Evolutionary conservation across 23 red algal species (phyloP), one percentile per base, ranked within the genome.

Genomic region (Gracilaria domingensis): DNA sequence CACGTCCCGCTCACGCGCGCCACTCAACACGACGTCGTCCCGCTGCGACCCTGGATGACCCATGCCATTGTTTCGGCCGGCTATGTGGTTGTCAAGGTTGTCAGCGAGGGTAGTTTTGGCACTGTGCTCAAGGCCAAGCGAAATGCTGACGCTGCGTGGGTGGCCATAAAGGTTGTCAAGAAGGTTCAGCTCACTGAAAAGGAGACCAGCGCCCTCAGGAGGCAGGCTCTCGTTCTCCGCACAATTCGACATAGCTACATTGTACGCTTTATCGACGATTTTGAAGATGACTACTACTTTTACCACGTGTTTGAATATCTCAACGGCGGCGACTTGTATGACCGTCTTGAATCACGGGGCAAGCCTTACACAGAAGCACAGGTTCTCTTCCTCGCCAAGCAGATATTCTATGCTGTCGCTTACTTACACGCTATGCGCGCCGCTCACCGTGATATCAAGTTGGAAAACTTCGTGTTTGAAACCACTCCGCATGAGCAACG

Each of bases 401-500:
- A 83, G 28, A 39, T 91, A 9, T 83, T 91, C 30, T 82, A 91
- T 29, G 88, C 88, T 47, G 42, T 91, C 34, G 49, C 42, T 29
- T 81, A 82, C 42, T 38, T 91, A 14, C 88, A 91, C 71, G 60
- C 76, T 34, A 75, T 47, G 75, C 76, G 88, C 30, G 76, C 65
- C 32, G 88, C 78, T 4, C 88, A 91, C 66, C 75, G 88, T 25
- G 88, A 91, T 60, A 82, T 91, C 44, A 91, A 91, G 65, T 45
- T 91, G 55, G 88, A 91, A 44, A 91, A 91, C 78, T 81, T 91
- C 58, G 88, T 91, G 6, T 83, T 91, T 42, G 88, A 91, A 58
- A 89, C 85, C 33, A 38, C 20, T 35, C 85, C 85, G 36, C 23
- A 56, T 38, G 78, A 91, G 49, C 60, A 74, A 20, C 75, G 88